Evolutionary conservation across 2,329 filamentous ascomycete genomes (phyloP).

Genomic region (Fusarium veterinarium): DNA sequence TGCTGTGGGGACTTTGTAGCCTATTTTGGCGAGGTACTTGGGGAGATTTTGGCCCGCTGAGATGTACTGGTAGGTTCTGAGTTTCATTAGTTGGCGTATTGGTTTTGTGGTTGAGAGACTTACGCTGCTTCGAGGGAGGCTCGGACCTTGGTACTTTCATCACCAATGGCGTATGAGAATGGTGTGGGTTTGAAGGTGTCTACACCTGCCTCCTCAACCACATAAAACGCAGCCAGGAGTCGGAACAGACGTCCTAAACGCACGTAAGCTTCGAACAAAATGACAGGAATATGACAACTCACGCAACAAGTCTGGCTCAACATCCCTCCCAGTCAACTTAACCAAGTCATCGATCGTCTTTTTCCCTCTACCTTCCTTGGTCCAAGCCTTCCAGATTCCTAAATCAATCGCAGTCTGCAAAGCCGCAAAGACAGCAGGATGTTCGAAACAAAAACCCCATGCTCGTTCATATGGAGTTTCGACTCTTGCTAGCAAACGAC

Average conservation of each 20-base stretch:
- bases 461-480: no score
- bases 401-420: no score
- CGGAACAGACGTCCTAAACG: constrained; percentile 27
- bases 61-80: constrained; percentile 35
- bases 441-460: no score
- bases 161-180: constrained; percentile 27
- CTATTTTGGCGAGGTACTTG: constrained; percentile 28
- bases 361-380: no score
- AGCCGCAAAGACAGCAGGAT: no score
- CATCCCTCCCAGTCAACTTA: no score
- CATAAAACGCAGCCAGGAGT: constrained; percentile 28
- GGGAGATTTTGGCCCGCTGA: constrained; percentile 27
- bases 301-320: constrained; percentile 13
- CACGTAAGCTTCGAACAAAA: neutral
- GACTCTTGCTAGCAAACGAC: no score
- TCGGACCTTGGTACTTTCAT: constrained; percentile 34
- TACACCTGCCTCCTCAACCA: constrained; percentile 24
- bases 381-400: no score
- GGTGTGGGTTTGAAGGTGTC: constrained; percentile 34
- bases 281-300: neutral
- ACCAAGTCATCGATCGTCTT: no score
- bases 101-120: rapidly evolving
- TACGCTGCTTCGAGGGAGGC: constrained; percentile 32
- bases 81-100: rapidly evolving
- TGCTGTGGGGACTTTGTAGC: constrained; percentile 19